These are phyloP conservation scores for Neofusicoccum umdonicola DNA, from an alignment of 2,329 filamentous ascomycete species.

Conservation along the genomic window DNA sequence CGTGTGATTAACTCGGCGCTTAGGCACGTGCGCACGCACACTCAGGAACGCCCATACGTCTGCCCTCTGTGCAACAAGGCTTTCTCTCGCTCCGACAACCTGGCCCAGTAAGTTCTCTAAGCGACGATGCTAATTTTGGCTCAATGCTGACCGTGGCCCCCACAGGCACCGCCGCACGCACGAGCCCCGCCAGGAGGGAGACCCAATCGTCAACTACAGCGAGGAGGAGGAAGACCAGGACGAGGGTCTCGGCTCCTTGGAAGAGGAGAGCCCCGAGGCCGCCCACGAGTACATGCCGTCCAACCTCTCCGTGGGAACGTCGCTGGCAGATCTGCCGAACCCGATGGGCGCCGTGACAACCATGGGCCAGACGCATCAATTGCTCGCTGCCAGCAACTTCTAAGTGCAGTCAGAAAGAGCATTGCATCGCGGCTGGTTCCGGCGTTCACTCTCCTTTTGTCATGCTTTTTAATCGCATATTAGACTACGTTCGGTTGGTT, in stretches of 20 bases:
- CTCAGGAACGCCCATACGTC: conserved; percentile 96
- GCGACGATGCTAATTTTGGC: conserved; percentile 12
- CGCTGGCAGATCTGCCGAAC: conserved; percentile 37
- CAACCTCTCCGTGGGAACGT: conserved; percentile 29
- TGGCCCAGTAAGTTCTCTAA: conserved; percentile 75
- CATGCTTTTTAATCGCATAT: conserved; percentile 14
- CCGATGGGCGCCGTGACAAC: conserved; percentile 29
- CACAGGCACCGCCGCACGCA: conserved; percentile 72
- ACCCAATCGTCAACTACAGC: conserved; percentile 64
- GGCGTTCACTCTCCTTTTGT: conserved; percentile 7
- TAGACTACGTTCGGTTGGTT: conserved; percentile 15
- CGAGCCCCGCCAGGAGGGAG: conserved; percentile 66
- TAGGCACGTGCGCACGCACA: conserved; percentile 98
- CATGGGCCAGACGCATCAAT: conserved; percentile 43
- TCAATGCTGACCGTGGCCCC: conserved; percentile 4
- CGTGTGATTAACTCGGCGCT: conserved; percentile 31
- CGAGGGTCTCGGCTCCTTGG: conserved; percentile 76
- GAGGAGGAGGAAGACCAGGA: conserved; percentile 89
- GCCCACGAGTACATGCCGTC: conserved; percentile 60
- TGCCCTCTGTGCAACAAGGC: conserved; percentile 98
- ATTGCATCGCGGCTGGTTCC: conserved; percentile 12
- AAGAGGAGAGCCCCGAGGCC: conserved; percentile 75
- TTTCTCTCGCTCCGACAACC: conserved; percentile 97
- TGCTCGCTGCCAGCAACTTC: conserved; percentile 47
- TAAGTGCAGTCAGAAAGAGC: conserved; percentile 24